phyloP scores from a whole-genome alignment of 257 asterid genomes.

The Anisodus acutangulus region DNA sequence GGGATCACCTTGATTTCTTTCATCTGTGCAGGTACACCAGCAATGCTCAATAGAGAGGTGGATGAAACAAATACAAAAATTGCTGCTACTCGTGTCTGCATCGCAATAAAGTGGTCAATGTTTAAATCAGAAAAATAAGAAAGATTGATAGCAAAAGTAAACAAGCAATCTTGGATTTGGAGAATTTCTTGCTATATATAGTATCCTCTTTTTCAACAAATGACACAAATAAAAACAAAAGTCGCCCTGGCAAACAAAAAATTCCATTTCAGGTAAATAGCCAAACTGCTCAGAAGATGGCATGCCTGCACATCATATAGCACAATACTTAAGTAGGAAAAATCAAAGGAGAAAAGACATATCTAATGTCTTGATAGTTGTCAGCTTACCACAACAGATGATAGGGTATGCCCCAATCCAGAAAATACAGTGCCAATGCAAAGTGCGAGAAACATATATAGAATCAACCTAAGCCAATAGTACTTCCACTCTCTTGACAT shows the following conservation, averaged over 20 bases:
- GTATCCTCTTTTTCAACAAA: not conserved
- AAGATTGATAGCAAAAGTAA: slow-evolving; percentile 1
- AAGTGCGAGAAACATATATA: slow-evolving; percentile 75
- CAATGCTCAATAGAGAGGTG: slow-evolving; percentile 80
- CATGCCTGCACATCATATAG: not conserved
- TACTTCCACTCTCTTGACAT: slow-evolving; percentile 99
- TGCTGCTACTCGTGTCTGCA: slow-evolving; percentile 94
- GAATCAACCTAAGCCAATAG: slow-evolving; percentile 94
- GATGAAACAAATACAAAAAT: slow-evolving; percentile 80
- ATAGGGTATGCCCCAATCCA: slow-evolving; percentile 94
- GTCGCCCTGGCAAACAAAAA: slow-evolving; percentile 23
- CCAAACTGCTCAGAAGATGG: slow-evolving; percentile 2
- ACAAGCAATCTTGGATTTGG: not conserved
- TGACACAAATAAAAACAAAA: not conserved
- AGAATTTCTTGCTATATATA: not conserved
- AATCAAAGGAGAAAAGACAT: not conserved
- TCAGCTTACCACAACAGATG: slow-evolving; percentile 85
- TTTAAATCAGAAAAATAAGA: not conserved
- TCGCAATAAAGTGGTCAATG: not conserved
- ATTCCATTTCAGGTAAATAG: not conserved
- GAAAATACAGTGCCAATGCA: slow-evolving; percentile 85
- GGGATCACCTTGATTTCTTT: slow-evolving; percentile 84
- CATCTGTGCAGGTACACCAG: slow-evolving; percentile 88
- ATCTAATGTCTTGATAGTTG: slow-evolving; percentile 16
- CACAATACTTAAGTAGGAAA: not conserved